phyloP scores from a whole-genome alignment of 345 rosid species.

The Draba incana region DNA sequence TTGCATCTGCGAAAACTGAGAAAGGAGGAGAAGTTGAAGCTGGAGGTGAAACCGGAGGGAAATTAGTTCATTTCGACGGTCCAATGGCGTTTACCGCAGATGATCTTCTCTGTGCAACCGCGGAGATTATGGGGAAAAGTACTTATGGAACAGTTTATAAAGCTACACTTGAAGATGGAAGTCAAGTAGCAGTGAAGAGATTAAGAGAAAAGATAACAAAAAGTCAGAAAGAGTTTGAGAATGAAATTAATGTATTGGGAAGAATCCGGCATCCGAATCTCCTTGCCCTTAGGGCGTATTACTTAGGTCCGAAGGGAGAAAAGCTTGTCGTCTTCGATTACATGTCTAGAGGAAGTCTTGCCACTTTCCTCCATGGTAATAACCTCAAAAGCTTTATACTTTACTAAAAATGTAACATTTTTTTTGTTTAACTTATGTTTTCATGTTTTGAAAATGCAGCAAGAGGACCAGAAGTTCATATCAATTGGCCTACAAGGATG shows the following conservation, averaged over 20 bases:
- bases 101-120: slow-evolving; percentile 95
- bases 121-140: slow-evolving; percentile 98
- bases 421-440: neutral
- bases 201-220: slow-evolving; percentile 86
- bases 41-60: slow-evolving; percentile 85
- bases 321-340: slow-evolving; percentile 94
- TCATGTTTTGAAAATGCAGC: slow-evolving; percentile 51
- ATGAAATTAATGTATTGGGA: slow-evolving; percentile 69
- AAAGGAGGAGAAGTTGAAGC: slow-evolving; percentile 69
- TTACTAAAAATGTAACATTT: neutral
- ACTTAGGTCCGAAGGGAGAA: slow-evolving; percentile 95
- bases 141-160: slow-evolving; percentile 90
- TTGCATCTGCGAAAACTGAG: slow-evolving; percentile 45
- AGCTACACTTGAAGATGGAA: slow-evolving; percentile 94
- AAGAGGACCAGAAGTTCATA: slow-evolving; percentile 68
- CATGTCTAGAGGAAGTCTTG: slow-evolving; percentile 88
- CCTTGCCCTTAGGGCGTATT: slow-evolving; percentile 82
- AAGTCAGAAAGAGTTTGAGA: slow-evolving; percentile 78
- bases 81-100: slow-evolving; percentile 90
- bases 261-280: slow-evolving; percentile 83
- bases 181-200: slow-evolving; percentile 90
- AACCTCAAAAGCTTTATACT: neutral
- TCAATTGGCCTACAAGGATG: slow-evolving; percentile 83
- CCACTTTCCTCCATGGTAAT: slow-evolving; percentile 88
- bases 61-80: slow-evolving; percentile 90